phyloP scores from a whole-genome alignment of 108 stramenopile genomes.

The Aurantiochytrium sp. region DNA sequence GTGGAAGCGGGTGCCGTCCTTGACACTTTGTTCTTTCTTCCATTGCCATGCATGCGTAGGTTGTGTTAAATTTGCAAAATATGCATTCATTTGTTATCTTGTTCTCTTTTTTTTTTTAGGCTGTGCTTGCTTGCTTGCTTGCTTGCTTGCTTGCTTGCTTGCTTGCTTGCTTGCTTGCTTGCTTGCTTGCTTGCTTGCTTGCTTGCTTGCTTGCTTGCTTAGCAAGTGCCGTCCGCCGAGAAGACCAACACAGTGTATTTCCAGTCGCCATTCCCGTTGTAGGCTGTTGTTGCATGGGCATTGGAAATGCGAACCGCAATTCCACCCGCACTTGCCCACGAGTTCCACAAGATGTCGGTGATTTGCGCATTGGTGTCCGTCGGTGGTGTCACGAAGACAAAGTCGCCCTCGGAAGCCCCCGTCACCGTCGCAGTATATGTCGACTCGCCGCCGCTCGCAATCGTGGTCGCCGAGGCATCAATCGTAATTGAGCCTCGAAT shows the following conservation, averaged over 20 bases:
- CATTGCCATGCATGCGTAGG: too few relatives aligned
- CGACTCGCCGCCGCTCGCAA: neutral
- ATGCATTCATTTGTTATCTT: too few relatives aligned
- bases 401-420: neutral
- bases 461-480: conserved; percentile 1
- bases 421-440: conserved; percentile 4
- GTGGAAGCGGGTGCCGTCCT: too few relatives aligned
- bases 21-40: too few relatives aligned
- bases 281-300: neutral
- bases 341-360: neutral
- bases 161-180: too few relatives aligned
- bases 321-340: neutral
- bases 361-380: neutral
- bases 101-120: too few relatives aligned
- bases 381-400: neutral
- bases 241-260: neutral
- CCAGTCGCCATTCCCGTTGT: conserved; percentile 7
- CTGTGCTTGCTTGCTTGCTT: too few relatives aligned
- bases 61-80: too few relatives aligned
- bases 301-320: neutral
- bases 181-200: too few relatives aligned
- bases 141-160: neutral
- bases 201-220: neutral
- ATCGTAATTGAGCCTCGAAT: neutral
- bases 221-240: neutral